Evolutionary conservation across 2,329 filamentous ascomycete genomes (phyloP).

Genomic region (Aspergillus bombycis): DNA sequence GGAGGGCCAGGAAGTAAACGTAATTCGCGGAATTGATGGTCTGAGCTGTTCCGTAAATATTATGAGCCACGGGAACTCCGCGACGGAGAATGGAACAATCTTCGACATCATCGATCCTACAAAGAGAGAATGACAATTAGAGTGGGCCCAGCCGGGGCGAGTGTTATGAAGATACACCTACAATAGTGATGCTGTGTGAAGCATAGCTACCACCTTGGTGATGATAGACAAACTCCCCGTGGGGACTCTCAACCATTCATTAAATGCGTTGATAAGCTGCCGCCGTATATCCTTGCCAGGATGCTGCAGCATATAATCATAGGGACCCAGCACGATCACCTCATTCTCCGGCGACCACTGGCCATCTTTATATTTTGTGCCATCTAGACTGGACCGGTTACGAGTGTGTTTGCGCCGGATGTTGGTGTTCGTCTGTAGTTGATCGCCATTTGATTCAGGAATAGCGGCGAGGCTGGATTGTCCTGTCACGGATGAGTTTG

Average conservation of each 20-base stretch:
- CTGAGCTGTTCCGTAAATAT: constrained; percentile 54
- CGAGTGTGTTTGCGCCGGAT: constrained; percentile 32
- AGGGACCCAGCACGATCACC: constrained; percentile 47
- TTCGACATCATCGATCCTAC: constrained; percentile 54
- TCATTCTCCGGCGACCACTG: constrained; percentile 45
- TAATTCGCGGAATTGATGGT: constrained; percentile 58
- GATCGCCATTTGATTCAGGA: constrained; percentile 61
- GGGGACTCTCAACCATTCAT: constrained; percentile 49
- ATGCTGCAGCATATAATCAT: constrained; percentile 49
- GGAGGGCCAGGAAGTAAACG: constrained; percentile 50
- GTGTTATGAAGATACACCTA: constrained; percentile 25
- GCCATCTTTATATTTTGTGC: constrained; percentile 42
- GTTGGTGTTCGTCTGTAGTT: constrained; percentile 28
- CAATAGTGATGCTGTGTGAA: constrained; percentile 51
- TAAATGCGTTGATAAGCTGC: constrained; percentile 49
- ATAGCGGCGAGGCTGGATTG: constrained; percentile 56
- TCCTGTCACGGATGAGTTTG: constrained; percentile 10
- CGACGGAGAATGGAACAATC: constrained; percentile 53
- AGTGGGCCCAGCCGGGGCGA: background rate
- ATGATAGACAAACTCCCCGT: constrained; percentile 45
- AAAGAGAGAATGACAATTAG: constrained; percentile 1
- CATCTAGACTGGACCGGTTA: constrained; percentile 43
- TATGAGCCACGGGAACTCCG: constrained; percentile 53
- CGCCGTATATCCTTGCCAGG: constrained; percentile 51
- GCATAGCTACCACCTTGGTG: constrained; percentile 48